Evolutionary conservation across 805 yeast species (phyloP), one percentile per base, ranked within the genome.

Genomic region (Barnettozyma vustinii): DNA sequence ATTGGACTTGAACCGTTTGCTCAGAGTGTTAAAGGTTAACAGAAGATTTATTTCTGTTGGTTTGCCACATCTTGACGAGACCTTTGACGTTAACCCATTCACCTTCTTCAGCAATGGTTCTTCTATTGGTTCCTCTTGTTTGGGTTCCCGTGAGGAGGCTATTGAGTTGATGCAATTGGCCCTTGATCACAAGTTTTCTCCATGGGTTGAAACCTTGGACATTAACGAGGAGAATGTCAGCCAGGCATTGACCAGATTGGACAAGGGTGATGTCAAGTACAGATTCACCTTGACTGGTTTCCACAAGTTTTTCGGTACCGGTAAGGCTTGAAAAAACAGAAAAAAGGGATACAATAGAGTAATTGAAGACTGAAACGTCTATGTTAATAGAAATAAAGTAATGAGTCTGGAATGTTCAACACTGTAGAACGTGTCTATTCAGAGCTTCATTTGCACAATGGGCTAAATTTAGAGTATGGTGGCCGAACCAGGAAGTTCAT

Each of bases 11-110:
- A 68, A 71, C 53, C 60, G 69, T 23, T 77, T 79, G 62, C 60
- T 83, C 52, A 61, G 64, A 26, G 62, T 74, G 26, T 70, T 87
- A 63, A 80, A 73, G 59, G 79, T 83, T 39, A 76, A 76, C 59
- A 83, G 83, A 47, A 70, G 71, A 46, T 76, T 82, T 61, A 73
- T 82, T 47, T 71, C 83, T 33, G 89, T 81, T 48, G 92, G 92
- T 48, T 71, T 84, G 58, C 88, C 92, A 47, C 75, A 71, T 43
- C 72, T 76, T 45, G 66, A 56, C 44, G 70, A 66, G 52, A 57
- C 57, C 37, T 61, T 69, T 47, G 56, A 56, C 27, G 73, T 79
- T 40, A 64, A 72, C 42, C 83, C 86, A 47, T 69, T 72, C 61
- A 65, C 77, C 25, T 79, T 81, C 67, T 67, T 81, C 55, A 55